phyloP scores from a whole-genome alignment of 2,329 filamentous ascomycete genomes.

The Cordyceps fumosorosea region DNA sequence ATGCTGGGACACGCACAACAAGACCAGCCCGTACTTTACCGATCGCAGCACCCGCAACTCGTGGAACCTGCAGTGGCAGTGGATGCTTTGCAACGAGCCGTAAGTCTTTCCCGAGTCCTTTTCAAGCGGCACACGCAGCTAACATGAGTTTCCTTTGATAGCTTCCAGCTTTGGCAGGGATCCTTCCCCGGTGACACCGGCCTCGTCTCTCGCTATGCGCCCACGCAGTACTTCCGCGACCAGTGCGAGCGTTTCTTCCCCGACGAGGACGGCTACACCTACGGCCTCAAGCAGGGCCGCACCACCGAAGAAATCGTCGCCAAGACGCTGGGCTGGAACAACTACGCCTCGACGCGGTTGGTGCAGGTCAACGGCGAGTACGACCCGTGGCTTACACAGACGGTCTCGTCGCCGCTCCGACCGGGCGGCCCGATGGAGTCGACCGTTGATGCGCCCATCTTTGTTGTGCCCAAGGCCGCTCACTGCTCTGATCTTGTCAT shows the following conservation, averaged over 20 bases:
- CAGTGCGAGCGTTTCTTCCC: slow-evolving; percentile 12
- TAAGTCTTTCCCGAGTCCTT: neutral
- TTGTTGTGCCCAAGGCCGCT: slow-evolving; percentile 33
- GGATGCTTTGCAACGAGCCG: slow-evolving; percentile 14
- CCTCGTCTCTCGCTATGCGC: slow-evolving; percentile 1
- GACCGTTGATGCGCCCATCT: slow-evolving; percentile 39
- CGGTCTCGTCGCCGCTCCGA: slow-evolving; percentile 7
- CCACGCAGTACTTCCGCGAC: slow-evolving; percentile 2
- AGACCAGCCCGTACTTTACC: neutral
- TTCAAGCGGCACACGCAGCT: neutral
- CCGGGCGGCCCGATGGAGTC: slow-evolving; percentile 26
- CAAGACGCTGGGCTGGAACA: slow-evolving; percentile 6
- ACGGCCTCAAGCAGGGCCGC: slow-evolving; percentile 32
- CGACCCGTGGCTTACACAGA: slow-evolving; percentile 8
- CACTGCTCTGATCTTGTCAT: slow-evolving; percentile 62
- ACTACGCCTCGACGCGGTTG: slow-evolving; percentile 10
- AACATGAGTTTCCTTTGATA: neutral
- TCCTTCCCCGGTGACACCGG: slow-evolving; percentile 6
- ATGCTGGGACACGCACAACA: slow-evolving; percentile 11
- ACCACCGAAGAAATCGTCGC: slow-evolving; percentile 28
- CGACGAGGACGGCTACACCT: slow-evolving; percentile 10
- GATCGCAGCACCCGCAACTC: slow-evolving; percentile 6
- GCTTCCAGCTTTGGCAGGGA: slow-evolving; percentile 11
- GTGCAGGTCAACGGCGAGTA: slow-evolving; percentile 12
- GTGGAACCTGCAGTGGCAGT: slow-evolving; percentile 10